Base-by-base conservation (phyloP, 2,329 filamentous ascomycete genomes). In the Monilinia polystroma region DNA sequence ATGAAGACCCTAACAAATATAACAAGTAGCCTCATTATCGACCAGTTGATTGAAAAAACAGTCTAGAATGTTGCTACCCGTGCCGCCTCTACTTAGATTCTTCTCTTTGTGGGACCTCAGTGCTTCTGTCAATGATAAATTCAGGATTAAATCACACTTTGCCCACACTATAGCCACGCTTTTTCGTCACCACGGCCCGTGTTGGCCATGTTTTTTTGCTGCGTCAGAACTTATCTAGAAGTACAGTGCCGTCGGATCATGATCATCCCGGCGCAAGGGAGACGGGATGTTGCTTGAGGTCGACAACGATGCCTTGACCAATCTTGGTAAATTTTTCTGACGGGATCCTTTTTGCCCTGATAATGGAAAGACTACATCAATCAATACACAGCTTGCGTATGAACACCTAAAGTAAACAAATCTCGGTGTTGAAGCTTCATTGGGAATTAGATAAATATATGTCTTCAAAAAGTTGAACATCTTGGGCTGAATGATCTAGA, bases 41-140 rank as follows among this genome's bases (percentile, higher is more conserved):
- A 43, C 20, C 47, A 62, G 43, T 62, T 62, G 29, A 20, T 62
- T 32, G 47, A 52, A n/a, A n/a, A 20, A 35, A 53, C 32, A 45
- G 41, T 60, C 55, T 62, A 66, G 64, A 66, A 66, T 66, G 64
- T 52, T 53, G 59, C 47, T 51, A 66, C 35, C 64, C 64, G 56
- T 66, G 54, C 57, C 32, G 52, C 26, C 23, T 53, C 47, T 41
- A 52, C 32, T 38, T n/a, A 38, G 58, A 62, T 45, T 32, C 41
- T 45, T 53, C 38, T 10, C 60, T 54, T 41, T 64, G 62, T 64
- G 52, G 62, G 58, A 62, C 58, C 51, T 41, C 12, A 26, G 51
- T 51, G 45, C 45, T 62, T 32, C 45, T 51, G 58, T 62, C 58
- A 29, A 16, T 29, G 49, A 52, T 29, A 16, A 52, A 52, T 29